Evolutionary conservation across 768 basidiomycete species (phyloP).

Genomic region (Mycena olivaceomarginata): DNA sequence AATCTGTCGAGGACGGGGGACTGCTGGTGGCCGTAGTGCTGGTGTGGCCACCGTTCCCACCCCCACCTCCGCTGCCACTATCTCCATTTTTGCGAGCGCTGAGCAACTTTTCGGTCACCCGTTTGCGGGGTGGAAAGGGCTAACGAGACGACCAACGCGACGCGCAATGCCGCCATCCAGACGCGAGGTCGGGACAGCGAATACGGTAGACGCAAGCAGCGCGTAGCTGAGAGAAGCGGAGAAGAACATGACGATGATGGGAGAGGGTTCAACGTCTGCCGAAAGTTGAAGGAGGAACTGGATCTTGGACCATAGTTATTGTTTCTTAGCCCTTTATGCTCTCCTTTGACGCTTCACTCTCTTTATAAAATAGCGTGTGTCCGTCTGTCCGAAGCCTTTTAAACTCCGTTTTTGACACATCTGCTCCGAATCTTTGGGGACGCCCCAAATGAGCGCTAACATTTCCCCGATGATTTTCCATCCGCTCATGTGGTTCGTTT

Average conservation of each 20-base stretch:
- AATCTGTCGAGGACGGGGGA: conserved; percentile 8
- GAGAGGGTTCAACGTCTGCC: conserved; percentile 19
- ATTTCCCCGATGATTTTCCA: too few relatives aligned
- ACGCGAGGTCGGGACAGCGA: conserved; percentile 8
- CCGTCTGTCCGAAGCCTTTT: too few relatives aligned
- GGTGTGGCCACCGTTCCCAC: not conserved
- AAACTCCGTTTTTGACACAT: too few relatives aligned
- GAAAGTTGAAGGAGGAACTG: conserved; percentile 11
- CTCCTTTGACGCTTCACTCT: conserved; percentile 9
- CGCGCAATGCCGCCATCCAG: conserved; percentile 11
- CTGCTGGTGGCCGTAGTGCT: not conserved
- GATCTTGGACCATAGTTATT: not conserved
- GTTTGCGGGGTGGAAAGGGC: conserved; percentile 23
- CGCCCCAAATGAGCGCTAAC: too few relatives aligned
- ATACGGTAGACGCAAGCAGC: conserved; percentile 16
- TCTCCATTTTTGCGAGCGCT: conserved; percentile 5
- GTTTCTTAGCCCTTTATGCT: conserved; percentile 8
- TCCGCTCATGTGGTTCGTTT: too few relatives aligned
- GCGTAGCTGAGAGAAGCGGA: conserved; percentile 17
- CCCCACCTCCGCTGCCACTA: not conserved
- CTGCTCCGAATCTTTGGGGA: too few relatives aligned
- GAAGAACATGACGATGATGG: conserved; percentile 23
- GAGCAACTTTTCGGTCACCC: conserved; percentile 17
- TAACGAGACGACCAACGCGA: conserved; percentile 11
- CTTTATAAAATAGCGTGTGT: too few relatives aligned